These are phyloP conservation scores for Saccharomyces pastorianus DNA, from an alignment of 1,139 yeast genomes.

Conservation along the genomic window DNA sequence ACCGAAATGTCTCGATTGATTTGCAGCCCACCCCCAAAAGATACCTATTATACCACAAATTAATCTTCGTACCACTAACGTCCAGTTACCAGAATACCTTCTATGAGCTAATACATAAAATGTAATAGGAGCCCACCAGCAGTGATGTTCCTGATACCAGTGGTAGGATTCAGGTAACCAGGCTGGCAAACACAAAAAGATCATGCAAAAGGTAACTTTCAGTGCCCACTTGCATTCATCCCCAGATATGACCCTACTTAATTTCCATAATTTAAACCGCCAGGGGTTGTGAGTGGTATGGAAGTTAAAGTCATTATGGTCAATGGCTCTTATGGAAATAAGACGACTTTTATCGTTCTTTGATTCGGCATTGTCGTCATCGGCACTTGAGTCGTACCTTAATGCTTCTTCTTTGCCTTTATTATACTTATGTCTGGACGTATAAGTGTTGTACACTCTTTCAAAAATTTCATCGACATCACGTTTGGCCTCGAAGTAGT, in stretches of 20 bases:
- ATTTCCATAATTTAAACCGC: constrained; percentile 35
- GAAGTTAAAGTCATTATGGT: constrained; percentile 35
- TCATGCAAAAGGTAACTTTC: constrained; percentile 34
- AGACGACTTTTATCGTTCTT: constrained; percentile 5
- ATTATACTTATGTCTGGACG: constrained; percentile 31
- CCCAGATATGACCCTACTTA: constrained; percentile 32
- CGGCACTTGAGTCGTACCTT: neutral
- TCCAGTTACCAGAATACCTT: constrained; percentile 39
- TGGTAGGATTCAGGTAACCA: constrained; percentile 35
- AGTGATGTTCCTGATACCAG: constrained; percentile 39
- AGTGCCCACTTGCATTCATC: constrained; percentile 39
- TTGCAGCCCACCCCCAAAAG: constrained; percentile 42
- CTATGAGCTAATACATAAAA: constrained; percentile 37
- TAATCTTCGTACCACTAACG: constrained; percentile 33
- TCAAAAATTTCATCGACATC: constrained; percentile 46
- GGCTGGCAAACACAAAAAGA: constrained; percentile 37
- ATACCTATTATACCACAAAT: constrained; percentile 35
- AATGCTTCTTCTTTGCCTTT: constrained; percentile 1
- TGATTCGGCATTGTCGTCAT: constrained; percentile 1
- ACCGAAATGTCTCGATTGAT: constrained; percentile 34
- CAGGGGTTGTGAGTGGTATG: constrained; percentile 32
- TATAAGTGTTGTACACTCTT: constrained; percentile 36
- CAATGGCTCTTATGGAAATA: constrained; percentile 32
- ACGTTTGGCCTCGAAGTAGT: constrained; percentile 36
- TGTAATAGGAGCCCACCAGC: constrained; percentile 39